Evolutionary conservation across 306 rosid genomes (phyloP).

Genomic region (Sphenostylis stenocarpa): DNA sequence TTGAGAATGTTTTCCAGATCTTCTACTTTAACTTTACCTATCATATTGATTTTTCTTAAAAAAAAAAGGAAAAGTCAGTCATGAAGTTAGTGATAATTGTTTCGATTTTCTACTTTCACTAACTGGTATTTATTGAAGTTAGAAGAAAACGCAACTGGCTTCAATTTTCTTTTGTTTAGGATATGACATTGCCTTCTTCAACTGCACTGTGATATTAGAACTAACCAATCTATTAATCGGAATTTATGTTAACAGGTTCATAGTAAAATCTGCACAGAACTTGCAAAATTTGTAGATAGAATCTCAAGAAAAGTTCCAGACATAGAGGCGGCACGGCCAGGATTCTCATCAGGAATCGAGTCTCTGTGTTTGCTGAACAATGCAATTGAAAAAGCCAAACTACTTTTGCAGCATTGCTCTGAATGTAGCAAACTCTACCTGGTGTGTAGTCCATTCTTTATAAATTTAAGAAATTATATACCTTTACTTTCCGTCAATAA

Average conservation of each 20-base stretch:
- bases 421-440: slow-evolving; percentile 92
- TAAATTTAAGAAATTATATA: neutral
- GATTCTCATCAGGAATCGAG: slow-evolving; percentile 70
- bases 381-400: slow-evolving; percentile 61
- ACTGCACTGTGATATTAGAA: slow-evolving; percentile 14
- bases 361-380: slow-evolving; percentile 57
- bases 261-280: slow-evolving; percentile 58
- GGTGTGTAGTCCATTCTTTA: slow-evolving; percentile 45
- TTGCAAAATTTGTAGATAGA: slow-evolving; percentile 54
- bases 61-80: too few relatives aligned
- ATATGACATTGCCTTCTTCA: neutral
- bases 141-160: neutral
- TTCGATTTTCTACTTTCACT: neutral
- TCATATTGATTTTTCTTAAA: neutral
- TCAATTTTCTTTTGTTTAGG: neutral
- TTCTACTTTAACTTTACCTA: neutral
- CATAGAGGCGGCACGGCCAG: slow-evolving; percentile 85
- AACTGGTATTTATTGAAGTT: too few relatives aligned
- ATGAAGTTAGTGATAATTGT: too few relatives aligned
- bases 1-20: slow-evolving; percentile 4
- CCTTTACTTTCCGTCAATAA: neutral
- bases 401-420: slow-evolving; percentile 67
- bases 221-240: slow-evolving; percentile 1
- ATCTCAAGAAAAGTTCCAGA: slow-evolving; percentile 61
- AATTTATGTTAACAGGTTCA: slow-evolving; percentile 68